These are phyloP conservation scores for Rhynchospora breviuscula DNA, from an alignment of 176 grass and related monocot species.

Conservation along the genomic window DNA sequence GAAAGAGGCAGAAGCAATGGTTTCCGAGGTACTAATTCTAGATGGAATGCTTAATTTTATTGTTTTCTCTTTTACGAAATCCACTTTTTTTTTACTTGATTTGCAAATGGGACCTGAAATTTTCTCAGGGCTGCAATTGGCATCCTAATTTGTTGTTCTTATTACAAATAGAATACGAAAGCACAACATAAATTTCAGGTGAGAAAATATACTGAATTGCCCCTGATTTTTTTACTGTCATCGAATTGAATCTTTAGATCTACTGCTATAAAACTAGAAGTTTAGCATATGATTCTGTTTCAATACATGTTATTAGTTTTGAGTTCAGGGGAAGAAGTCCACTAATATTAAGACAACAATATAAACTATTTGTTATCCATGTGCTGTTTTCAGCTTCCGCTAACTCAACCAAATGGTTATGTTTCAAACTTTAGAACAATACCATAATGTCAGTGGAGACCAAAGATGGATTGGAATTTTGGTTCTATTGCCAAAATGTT, in stretches of 20 bases:
- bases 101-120: background rate
- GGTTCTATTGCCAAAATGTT: background rate
- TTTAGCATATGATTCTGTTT: background rate
- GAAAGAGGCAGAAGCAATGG: slow-evolving; percentile 36
- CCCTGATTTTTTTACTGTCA: background rate
- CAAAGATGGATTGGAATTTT: background rate
- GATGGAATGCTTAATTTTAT: slow-evolving; percentile 18
- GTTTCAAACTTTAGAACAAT: background rate
- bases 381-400: background rate
- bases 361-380: no score
- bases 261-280: background rate
- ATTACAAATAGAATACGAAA: background rate
- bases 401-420: background rate
- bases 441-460: background rate
- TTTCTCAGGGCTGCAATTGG: background rate
- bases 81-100: background rate
- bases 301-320: background rate
- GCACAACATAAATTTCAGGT: background rate
- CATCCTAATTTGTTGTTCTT: background rate
- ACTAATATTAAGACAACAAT: background rate
- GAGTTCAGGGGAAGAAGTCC: background rate
- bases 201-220: background rate
- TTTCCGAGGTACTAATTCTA: slow-evolving; percentile 42
- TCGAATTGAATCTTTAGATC: background rate
- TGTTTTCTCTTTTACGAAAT: slow-evolving; percentile 3